Percentiles rank a stretch among this genome's conserved stretches.
Evolutionary conservation across 352 stramenopile genomes (phyloP).

Genomic region (Phytophthora pseudosyringae): DNA sequence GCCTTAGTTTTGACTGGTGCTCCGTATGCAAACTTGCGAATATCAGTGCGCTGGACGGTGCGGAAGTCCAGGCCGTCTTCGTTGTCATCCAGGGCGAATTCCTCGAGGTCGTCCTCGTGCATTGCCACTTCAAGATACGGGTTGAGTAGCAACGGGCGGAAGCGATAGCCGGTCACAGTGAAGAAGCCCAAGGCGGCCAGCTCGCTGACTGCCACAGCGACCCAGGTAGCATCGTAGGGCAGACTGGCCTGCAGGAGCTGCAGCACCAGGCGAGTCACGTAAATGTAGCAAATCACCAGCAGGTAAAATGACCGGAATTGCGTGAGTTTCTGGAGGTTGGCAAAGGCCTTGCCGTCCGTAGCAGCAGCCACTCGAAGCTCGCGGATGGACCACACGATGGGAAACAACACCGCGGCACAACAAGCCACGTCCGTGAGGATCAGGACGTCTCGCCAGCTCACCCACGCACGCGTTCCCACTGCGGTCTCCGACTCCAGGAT

Average conservation of each 20-base stretch:
- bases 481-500: constrained; percentile 86
- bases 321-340: constrained; percentile 93
- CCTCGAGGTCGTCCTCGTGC: constrained; percentile 80
- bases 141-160: constrained; percentile 91
- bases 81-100: constrained; percentile 69
- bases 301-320: constrained; percentile 98
- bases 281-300: constrained; percentile 97
- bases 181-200: constrained; percentile 94
- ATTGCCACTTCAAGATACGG: constrained; percentile 90
- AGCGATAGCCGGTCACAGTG: constrained; percentile 89
- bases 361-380: constrained; percentile 77
- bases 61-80: constrained; percentile 57
- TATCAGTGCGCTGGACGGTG: constrained; percentile 40
- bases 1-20: constrained; percentile 29
- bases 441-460: constrained; percentile 90
- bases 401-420: constrained; percentile 95
- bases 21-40: constrained; percentile 41
- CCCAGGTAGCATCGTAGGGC: constrained; percentile 90
- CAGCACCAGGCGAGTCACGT: constrained; percentile 97
- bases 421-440: constrained; percentile 97
- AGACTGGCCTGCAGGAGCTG: constrained; percentile 93
- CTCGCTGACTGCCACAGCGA: constrained; percentile 72
- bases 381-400: constrained; percentile 97
- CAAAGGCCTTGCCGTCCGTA: constrained; percentile 90
- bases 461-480: constrained; percentile 75